Conservation (phyloP, 257 asterid genomes). For the Avicennia marina region DNA sequence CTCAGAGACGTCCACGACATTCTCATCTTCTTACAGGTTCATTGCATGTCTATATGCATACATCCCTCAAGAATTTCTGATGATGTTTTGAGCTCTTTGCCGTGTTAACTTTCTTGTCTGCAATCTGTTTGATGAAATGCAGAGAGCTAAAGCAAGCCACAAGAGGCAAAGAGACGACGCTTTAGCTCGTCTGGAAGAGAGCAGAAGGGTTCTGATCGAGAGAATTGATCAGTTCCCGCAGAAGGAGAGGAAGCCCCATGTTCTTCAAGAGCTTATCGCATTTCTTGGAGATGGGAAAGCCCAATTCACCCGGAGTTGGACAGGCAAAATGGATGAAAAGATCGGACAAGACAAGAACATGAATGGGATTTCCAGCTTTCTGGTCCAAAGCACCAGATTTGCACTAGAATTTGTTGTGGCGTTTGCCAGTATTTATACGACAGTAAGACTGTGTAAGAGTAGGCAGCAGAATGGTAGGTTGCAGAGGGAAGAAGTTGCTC, state of each 20-base stretch:
- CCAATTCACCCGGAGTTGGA: conserved; percentile 19
- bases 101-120: too few species aligned
- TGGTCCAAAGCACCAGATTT: conserved; percentile 21
- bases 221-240: conserved; percentile 21
- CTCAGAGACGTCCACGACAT: conserved; percentile 36
- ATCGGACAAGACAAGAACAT: neutral
- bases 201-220: conserved; percentile 33
- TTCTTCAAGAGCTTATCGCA: conserved; percentile 32
- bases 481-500: conserved; percentile 2
- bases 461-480: conserved; percentile 11
- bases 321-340: conserved; percentile 3
- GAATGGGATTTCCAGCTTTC: conserved; percentile 14
- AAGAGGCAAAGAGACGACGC: conserved; percentile 29
- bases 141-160: conserved; percentile 30
- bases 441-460: conserved; percentile 11
- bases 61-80: too few species aligned
- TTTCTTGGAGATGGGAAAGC: conserved; percentile 29
- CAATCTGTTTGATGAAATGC: conserved; percentile 9
- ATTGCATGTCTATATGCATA: too few species aligned
- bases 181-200: conserved; percentile 33
- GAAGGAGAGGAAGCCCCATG: conserved; percentile 14
- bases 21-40: conserved; percentile 45
- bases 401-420: conserved; percentile 32
- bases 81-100: too few species aligned
- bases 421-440: conserved; percentile 29